Base-by-base conservation (phyloP, 352 stramenopile genomes). In the Globisporangium acanthophoron region DNA sequence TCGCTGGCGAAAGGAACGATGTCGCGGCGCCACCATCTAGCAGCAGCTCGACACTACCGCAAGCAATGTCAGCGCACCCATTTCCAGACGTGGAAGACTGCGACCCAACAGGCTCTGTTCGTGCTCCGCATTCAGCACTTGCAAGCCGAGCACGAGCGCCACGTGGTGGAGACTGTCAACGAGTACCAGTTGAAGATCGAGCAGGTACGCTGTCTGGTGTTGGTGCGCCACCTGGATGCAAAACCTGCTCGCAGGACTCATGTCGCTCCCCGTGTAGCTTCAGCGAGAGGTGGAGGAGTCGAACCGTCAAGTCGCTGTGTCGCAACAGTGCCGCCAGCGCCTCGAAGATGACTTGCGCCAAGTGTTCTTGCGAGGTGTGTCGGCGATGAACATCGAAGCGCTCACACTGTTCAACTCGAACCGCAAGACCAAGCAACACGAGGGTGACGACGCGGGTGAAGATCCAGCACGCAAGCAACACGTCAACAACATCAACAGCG, bases 331-430 rank as follows among this genome's bases (percentile, higher is more conserved):
- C 24, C 70, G 66, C 0, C 68, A 81, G 37, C 71, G 79, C 44
- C 58, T 89, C 11, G 79, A 89, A 59, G 75, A 84, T 33, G 71
- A 89, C 53, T 58, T 89, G 15, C 73, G 77, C 9, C 69, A 87
- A 52, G 74, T 89, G 18, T 89, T 89, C 53, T 57, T 89, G 29
- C 76, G 79, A 20, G 79, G 79, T 1, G 75, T 89, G 13, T 89
- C 79, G n/a, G 71, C 76, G 4, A 87, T 89, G 79, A 89, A 89
- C 41, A 85, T 89, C n/a, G 79, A 89, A 51, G 79, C 79, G 9
- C 65, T 89, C 21, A 78, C 64, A 29, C 67, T 82, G 1, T 87
- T 89, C 60, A 77, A 71, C n/a, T 64, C 71, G 7, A 86, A 58
- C n/a, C 76, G 84, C 54, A 71, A 72, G 57, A 41, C 40, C 7